Evolutionary conservation across 2,329 filamentous ascomycete species (phyloP).

Genomic region (Nemania abortiva): DNA sequence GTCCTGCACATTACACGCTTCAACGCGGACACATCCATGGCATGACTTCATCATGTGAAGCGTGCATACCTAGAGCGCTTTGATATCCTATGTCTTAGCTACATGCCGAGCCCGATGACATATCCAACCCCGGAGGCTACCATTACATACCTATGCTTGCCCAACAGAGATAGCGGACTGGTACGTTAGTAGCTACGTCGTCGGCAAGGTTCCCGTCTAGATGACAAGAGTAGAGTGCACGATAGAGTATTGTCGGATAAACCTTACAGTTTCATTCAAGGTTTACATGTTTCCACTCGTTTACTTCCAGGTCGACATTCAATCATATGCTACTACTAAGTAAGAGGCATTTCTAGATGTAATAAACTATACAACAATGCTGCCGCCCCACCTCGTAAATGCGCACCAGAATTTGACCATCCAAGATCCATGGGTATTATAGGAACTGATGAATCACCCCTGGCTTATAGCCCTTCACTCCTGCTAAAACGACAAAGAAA

Average conservation of each 20-base stretch:
- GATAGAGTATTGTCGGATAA: not conserved
- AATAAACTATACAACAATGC: constrained; percentile 30
- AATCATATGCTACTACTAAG: constrained; percentile 14
- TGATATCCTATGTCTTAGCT: too few relatives aligned
- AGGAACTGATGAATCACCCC: not conserved
- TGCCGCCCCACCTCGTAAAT: constrained; percentile 22
- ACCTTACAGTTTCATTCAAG: constrained; percentile 15
- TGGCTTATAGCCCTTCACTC: not conserved
- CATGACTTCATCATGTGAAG: too few relatives aligned
- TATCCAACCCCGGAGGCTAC: not conserved
- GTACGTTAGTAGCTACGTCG: not conserved
- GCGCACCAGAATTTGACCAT: constrained; percentile 10
- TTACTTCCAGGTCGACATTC: constrained; percentile 9
- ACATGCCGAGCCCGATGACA: too few relatives aligned
- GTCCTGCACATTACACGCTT: too few relatives aligned
- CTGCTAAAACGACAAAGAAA: constrained; percentile 6
- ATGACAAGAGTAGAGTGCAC: not conserved
- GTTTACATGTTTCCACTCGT: constrained; percentile 10
- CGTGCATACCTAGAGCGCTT: too few relatives aligned
- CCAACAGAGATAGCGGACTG: not conserved
- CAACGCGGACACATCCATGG: too few relatives aligned
- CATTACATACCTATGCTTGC: not conserved
- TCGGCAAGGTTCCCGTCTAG: not conserved
- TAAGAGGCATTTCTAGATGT: constrained; percentile 29
- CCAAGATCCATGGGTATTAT: constrained; percentile 23